These are phyloP conservation scores for Ogataea paradorogensis DNA, from an alignment of 805 yeast genomes.

Conservation along the genomic window DNA sequence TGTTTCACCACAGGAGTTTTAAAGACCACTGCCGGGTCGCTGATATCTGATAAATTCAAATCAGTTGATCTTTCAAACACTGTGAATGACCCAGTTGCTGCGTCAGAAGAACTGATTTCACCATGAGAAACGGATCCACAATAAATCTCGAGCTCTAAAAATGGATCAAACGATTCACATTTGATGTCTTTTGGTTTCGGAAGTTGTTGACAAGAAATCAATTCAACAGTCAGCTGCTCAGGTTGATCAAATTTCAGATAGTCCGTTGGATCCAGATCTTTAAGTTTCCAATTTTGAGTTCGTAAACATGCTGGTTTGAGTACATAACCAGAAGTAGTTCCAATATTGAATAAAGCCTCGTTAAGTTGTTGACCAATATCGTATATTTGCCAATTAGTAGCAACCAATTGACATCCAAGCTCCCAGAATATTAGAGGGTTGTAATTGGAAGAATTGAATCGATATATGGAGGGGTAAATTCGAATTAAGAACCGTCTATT, in stretches of 20 bases:
- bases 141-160: conserved; percentile 55
- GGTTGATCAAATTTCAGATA: conserved; percentile 15
- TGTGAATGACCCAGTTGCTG: conserved; percentile 11
- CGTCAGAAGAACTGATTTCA: conserved; percentile 5
- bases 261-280: conserved; percentile 20
- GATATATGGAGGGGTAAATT: conserved; percentile 77
- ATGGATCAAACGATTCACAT: conserved; percentile 52
- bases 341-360: conserved; percentile 71
- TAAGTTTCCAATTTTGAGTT: conserved; percentile 15
- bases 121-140: conserved; percentile 36
- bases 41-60: neutral
- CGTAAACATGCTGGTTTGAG: conserved; percentile 55
- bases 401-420: conserved; percentile 89
- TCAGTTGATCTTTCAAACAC: neutral
- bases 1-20: conserved; percentile 41
- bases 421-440: conserved; percentile 79
- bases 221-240: conserved; percentile 36
- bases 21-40: conserved; percentile 24
- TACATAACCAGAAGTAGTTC: conserved; percentile 67
- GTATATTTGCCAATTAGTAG: conserved; percentile 93
- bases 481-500: conserved; percentile 75
- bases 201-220: conserved; percentile 82
- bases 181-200: conserved; percentile 63
- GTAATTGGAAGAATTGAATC: conserved; percentile 79
- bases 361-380: conserved; percentile 88